Conservation (phyloP, 2,329 filamentous ascomycete genomes). For the Podosphaera aphanis region DNA sequence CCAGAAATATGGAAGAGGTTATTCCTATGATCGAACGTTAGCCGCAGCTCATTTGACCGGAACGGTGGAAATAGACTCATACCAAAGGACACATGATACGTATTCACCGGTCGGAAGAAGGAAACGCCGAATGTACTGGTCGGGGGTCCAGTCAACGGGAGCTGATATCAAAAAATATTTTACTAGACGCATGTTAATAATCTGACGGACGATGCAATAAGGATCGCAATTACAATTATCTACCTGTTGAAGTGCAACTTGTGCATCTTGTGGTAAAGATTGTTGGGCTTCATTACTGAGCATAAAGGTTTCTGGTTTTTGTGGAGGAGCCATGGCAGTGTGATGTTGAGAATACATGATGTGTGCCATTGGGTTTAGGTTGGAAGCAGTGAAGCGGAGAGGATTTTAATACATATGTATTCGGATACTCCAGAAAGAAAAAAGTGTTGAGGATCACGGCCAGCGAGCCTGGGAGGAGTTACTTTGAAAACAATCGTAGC, state of each 20-base stretch:
- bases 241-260: slow-evolving; percentile 92
- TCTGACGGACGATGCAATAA: slow-evolving; percentile 1
- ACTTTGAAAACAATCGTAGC: not conserved
- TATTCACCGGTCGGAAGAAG: slow-evolving; percentile 94
- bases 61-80: slow-evolving; percentile 9
- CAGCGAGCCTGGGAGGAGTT: not conserved
- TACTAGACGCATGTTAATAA: slow-evolving; percentile 28
- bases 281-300: slow-evolving; percentile 92
- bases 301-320: slow-evolving; percentile 98
- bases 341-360: slow-evolving; percentile 57
- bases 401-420: no score
- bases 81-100: slow-evolving; percentile 92
- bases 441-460: not conserved
- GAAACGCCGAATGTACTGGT: slow-evolving; percentile 92
- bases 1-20: slow-evolving; percentile 98
- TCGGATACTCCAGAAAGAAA: no score
- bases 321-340: slow-evolving; percentile 67
- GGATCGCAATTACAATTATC: slow-evolving; percentile 57
- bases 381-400: no score
- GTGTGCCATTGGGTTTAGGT: not conserved
- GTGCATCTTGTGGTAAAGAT: slow-evolving; percentile 82
- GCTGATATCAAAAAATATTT: slow-evolving; percentile 99
- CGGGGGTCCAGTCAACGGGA: slow-evolving; percentile 88
- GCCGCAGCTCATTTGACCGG: not conserved
- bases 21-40: slow-evolving; percentile 33